Conservation (phyloP, 805 yeast species). For the Zygosaccharomyces pseudorouxii region DNA sequence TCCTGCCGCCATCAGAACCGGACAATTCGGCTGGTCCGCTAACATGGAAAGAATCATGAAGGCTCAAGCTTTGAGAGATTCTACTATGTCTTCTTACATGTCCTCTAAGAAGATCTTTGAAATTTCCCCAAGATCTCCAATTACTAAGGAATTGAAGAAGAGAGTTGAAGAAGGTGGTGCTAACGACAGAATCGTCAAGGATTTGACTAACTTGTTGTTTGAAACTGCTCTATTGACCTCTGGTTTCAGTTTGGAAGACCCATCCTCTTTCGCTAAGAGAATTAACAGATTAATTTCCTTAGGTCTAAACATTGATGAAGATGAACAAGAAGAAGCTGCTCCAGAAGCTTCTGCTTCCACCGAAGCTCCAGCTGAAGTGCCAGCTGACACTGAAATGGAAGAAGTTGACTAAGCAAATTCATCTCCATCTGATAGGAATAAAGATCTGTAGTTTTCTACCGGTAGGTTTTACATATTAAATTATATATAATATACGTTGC, state of each 20-base stretch:
- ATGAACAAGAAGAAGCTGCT: slow-evolving; percentile 46
- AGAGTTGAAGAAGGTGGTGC: slow-evolving; percentile 97
- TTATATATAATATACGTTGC: slow-evolving; percentile 11
- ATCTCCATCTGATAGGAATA: slow-evolving; percentile 1
- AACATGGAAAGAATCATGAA: slow-evolving; percentile 99
- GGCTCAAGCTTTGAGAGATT: slow-evolving; percentile 99
- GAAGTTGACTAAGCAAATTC: slow-evolving; percentile 75
- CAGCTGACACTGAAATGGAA: slow-evolving; percentile 96
- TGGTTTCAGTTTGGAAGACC: slow-evolving; percentile 98
- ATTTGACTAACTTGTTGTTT: slow-evolving; percentile 89
- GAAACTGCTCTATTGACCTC: slow-evolving; percentile 98
- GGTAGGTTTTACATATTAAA: not conserved
- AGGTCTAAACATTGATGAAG: slow-evolving; percentile 97
- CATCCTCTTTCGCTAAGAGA: slow-evolving; percentile 94
- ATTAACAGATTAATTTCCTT: slow-evolving; percentile 96
- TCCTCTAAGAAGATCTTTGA: slow-evolving; percentile 98
- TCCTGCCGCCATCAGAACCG: slow-evolving; percentile 99
- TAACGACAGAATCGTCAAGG: slow-evolving; percentile 97
- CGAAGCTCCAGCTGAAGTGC: slow-evolving; percentile 49
- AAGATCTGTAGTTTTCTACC: not conserved
- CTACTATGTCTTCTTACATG: slow-evolving; percentile 99
- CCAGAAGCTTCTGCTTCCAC: slow-evolving; percentile 26
- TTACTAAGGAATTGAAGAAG: slow-evolving; percentile 90
- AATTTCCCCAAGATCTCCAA: slow-evolving; percentile 94
- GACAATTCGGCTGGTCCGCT: slow-evolving; percentile 99